A percentile compares a stretch with the other conserved stretches of the same genome.
Evolutionary conservation across 2,329 filamentous ascomycete genomes (phyloP).

Genomic region (Ophiocordyceps camponoti-rufipedis): DNA sequence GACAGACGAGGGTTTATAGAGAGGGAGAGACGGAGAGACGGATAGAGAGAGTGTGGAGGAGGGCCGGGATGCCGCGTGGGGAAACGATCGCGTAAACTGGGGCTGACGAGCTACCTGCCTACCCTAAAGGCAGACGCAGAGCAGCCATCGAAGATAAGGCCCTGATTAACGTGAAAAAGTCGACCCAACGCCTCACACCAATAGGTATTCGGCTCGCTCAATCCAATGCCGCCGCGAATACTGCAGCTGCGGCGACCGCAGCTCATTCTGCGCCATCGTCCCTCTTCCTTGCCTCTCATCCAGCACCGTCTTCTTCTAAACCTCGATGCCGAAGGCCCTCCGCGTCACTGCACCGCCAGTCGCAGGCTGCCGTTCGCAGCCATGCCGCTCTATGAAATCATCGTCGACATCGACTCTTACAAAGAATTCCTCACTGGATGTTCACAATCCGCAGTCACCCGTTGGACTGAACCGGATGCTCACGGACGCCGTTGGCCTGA

Average conservation of each 20-base stretch:
- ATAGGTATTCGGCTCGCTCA: too few species aligned
- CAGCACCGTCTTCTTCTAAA: constrained; percentile 3
- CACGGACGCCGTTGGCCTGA: constrained; percentile 43
- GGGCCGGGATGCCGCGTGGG: too few species aligned
- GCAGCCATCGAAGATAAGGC: too few species aligned
- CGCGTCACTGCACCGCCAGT: constrained; percentile 52
- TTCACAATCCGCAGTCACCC: constrained; percentile 55
- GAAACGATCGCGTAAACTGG: too few species aligned
- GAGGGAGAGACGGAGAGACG: not conserved
- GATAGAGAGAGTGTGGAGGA: too few species aligned
- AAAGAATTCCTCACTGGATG: constrained; percentile 84
- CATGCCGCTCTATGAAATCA: constrained; percentile 57
- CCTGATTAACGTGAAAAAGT: too few species aligned
- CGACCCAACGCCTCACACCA: too few species aligned
- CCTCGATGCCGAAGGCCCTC: constrained; percentile 10
- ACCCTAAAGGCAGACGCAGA: too few species aligned
- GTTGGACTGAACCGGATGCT: constrained; percentile 41
- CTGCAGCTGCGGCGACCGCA: not conserved
- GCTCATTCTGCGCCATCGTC: not conserved
- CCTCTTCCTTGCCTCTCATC: not conserved
- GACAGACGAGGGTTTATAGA: not conserved
- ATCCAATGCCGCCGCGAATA: too few species aligned
- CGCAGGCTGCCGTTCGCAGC: constrained; percentile 63
- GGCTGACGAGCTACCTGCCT: too few species aligned
- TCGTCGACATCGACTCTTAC: constrained; percentile 80